Conservation (phyloP, 176 grass and related monocot genomes). For the Melocanna baccifera region DNA sequence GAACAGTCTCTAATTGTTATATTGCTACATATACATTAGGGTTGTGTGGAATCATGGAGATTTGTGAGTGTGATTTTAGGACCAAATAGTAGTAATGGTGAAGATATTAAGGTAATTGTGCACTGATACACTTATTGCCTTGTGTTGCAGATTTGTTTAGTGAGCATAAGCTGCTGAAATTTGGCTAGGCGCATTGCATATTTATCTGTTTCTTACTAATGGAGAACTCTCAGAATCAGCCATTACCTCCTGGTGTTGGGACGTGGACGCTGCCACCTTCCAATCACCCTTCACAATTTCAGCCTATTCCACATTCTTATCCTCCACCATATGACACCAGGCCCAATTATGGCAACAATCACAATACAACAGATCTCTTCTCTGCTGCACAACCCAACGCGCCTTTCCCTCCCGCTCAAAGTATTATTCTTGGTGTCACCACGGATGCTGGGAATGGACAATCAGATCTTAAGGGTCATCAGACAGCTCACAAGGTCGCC, state of each 20-base stretch:
- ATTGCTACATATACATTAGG: not conserved
- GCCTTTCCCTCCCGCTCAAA: constrained; percentile 16
- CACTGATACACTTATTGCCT: constrained; percentile 19
- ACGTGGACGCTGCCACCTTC: constrained; percentile 24
- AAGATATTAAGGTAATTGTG: not conserved
- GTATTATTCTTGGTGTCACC: not conserved
- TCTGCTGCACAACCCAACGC: constrained; percentile 12
- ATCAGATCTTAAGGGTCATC: constrained; percentile 12
- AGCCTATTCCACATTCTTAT: constrained; percentile 19
- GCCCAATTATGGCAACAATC: constrained; percentile 14
- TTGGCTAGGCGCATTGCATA: not conserved
- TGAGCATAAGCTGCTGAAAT: not conserved
- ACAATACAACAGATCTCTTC: constrained; percentile 15
- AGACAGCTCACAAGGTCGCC: not conserved
- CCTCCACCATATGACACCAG: constrained; percentile 5
- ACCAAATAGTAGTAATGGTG: not conserved
- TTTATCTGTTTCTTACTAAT: constrained; percentile 36
- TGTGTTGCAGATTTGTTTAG: constrained; percentile 20
- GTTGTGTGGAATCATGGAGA: not conserved
- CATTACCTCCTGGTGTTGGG: constrained; percentile 61
- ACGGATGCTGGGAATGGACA: constrained; percentile 10
- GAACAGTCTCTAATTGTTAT: not conserved
- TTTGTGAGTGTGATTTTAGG: not conserved
- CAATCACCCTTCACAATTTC: constrained; percentile 25
- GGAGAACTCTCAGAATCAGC: constrained; percentile 46